Conservation (phyloP, 768 basidiomycete species). For the Leucocoprinus sp. region DNA sequence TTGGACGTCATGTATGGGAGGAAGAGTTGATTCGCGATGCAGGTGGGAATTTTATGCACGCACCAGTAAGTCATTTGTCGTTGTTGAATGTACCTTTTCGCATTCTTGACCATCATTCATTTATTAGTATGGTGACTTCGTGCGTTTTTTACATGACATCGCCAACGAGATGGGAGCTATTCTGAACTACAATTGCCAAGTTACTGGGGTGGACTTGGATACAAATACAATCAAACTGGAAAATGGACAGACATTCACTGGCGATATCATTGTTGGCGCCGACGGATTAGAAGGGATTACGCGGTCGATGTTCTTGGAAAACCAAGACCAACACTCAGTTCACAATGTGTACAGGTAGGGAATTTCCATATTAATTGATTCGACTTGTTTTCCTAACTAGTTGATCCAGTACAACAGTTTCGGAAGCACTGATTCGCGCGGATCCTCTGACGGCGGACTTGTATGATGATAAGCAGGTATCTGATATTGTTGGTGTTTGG, state of each 20-base stretch:
- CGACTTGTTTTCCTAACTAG: conserved; percentile 12
- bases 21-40: conserved; percentile 42
- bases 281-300: conserved; percentile 40
- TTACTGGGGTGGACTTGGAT: conserved; percentile 21
- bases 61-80: conserved; percentile 25
- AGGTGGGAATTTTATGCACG: conserved; percentile 28
- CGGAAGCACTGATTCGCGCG: conserved; percentile 28
- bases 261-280: conserved; percentile 50
- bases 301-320: conserved; percentile 23
- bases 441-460: conserved; percentile 32
- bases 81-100: not conserved
- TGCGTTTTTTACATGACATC: conserved; percentile 38
- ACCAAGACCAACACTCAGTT: conserved; percentile 19
- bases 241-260: conserved; percentile 33
- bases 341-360: conserved; percentile 41
- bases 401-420: conserved; percentile 29
- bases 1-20: conserved; percentile 45
- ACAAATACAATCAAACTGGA: conserved; percentile 25
- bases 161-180: conserved; percentile 37
- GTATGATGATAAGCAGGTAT: conserved; percentile 19
- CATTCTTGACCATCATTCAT: not conserved
- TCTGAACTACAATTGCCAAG: conserved; percentile 27
- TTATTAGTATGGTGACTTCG: conserved; percentile 41
- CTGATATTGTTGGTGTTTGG: conserved; percentile 8
- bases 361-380: conserved; percentile 7